Evolutionary conservation across 2,329 filamentous ascomycete species (phyloP).

Genomic region (Fusarium sp.): DNA sequence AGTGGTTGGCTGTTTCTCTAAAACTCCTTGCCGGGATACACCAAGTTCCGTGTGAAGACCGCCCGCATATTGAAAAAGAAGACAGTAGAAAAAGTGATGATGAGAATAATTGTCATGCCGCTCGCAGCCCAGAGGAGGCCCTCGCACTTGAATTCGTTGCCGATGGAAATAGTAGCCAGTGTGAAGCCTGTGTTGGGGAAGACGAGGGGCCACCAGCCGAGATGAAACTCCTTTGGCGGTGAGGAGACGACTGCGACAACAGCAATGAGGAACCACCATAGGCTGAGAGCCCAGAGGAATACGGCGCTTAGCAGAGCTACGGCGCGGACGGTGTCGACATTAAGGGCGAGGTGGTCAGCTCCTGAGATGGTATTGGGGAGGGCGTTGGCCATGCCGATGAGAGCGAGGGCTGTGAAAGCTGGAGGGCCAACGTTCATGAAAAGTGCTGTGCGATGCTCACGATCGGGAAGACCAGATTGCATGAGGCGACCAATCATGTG

Average conservation of each 20-base stretch:
- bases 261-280: conserved; percentile 67
- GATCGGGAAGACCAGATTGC: conserved; percentile 69
- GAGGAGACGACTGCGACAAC: conserved; percentile 50
- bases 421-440: conserved; percentile 84
- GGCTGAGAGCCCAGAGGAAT: conserved; percentile 72
- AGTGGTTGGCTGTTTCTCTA: conserved; percentile 59
- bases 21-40: conserved; percentile 62
- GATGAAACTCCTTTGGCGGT: conserved; percentile 64
- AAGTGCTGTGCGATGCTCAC: conserved; percentile 74
- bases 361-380: conserved; percentile 59
- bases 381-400: conserved; percentile 72
- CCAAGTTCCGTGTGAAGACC: conserved; percentile 64
- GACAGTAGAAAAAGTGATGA: conserved; percentile 58
- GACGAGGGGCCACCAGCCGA: conserved; percentile 74
- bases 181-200: conserved; percentile 73
- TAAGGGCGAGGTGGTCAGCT: conserved; percentile 56
- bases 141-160: conserved; percentile 59
- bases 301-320: conserved; percentile 63
- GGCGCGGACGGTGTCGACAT: conserved; percentile 58
- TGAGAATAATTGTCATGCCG: conserved; percentile 61
- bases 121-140: conserved; percentile 61
- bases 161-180: conserved; percentile 67
- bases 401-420: conserved; percentile 76
- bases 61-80: conserved; percentile 58
- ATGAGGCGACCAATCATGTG: conserved; percentile 80